Evolutionary conservation across 805 yeast species (phyloP).

Genomic region (Tetrapisispora arboricola): DNA sequence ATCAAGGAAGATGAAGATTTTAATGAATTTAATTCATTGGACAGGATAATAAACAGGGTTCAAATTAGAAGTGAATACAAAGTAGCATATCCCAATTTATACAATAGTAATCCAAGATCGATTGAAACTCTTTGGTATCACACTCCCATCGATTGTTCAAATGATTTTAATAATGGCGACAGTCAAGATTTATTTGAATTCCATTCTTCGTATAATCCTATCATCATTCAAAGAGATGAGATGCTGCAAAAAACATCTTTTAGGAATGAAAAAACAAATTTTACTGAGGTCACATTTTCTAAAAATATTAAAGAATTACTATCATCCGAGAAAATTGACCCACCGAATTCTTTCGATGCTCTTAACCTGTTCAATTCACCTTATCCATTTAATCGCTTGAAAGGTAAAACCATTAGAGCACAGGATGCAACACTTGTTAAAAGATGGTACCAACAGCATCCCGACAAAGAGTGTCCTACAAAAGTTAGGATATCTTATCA

Average conservation of each 20-base stretch:
- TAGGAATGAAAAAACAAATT: conserved; percentile 16
- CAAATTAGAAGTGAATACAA: conserved; percentile 74
- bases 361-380: conserved; percentile 71
- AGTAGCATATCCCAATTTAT: conserved; percentile 78
- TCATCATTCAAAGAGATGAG: conserved; percentile 25
- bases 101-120: conserved; percentile 63
- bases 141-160: conserved; percentile 46
- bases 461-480: conserved; percentile 50
- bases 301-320: conserved; percentile 43
- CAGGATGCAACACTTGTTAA: conserved; percentile 84
- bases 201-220: conserved; percentile 47
- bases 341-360: conserved; percentile 45
- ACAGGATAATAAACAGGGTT: conserved; percentile 70
- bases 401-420: conserved; percentile 67
- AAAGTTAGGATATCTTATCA: conserved; percentile 86
- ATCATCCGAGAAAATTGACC: conserved; percentile 33
- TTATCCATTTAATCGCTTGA: conserved; percentile 68
- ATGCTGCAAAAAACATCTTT: too few relatives aligned
- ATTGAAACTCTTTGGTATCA: conserved; percentile 56
- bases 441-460: conserved; percentile 67
- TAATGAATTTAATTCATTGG: conserved; percentile 84
- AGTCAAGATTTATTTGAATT: conserved; percentile 48
- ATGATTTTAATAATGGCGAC: conserved; percentile 35
- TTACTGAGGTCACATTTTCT: conserved; percentile 35
- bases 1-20: conserved; percentile 66